Conservation (phyloP, 1,139 yeast species). For the Blastobotrys apis region DNA sequence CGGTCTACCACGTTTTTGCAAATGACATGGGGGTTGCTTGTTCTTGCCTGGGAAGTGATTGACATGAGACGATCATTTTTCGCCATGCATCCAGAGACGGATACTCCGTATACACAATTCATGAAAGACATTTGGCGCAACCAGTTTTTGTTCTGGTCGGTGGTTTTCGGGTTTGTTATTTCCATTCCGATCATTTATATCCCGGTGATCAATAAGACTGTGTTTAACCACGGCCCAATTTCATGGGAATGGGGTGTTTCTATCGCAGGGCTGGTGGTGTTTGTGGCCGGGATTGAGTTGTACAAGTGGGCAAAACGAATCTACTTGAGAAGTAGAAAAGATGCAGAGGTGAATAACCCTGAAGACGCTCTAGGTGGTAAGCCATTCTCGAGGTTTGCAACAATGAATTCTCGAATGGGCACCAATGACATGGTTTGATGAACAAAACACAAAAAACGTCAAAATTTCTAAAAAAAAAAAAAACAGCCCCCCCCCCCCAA, state of each 20-base stretch:
- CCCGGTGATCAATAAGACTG: conserved; percentile 77
- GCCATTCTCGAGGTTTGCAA: conserved; percentile 3
- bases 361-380: conserved; percentile 7
- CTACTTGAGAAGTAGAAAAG: conserved; percentile 33
- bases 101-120: conserved; percentile 56
- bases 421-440: background rate
- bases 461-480: too few relatives aligned
- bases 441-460: too few relatives aligned
- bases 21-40: conserved; percentile 86
- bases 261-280: conserved; percentile 57
- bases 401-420: background rate
- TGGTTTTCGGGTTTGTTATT: conserved; percentile 62
- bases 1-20: conserved; percentile 79
- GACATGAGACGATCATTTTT: conserved; percentile 73
- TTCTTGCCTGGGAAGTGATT: conserved; percentile 87
- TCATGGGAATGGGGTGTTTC: conserved; percentile 84
- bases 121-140: conserved; percentile 66
- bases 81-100: conserved; percentile 66
- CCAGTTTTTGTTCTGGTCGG: conserved; percentile 80
- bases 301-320: conserved; percentile 67
- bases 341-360: conserved; percentile 7
- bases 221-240: conserved; percentile 70
- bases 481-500: too few relatives aligned
- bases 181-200: conserved; percentile 83
- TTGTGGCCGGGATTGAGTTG: conserved; percentile 56